Evolutionary conservation across 176 grass and related monocot genomes (phyloP).

Genomic region (Rhynchospora breviuscula): DNA sequence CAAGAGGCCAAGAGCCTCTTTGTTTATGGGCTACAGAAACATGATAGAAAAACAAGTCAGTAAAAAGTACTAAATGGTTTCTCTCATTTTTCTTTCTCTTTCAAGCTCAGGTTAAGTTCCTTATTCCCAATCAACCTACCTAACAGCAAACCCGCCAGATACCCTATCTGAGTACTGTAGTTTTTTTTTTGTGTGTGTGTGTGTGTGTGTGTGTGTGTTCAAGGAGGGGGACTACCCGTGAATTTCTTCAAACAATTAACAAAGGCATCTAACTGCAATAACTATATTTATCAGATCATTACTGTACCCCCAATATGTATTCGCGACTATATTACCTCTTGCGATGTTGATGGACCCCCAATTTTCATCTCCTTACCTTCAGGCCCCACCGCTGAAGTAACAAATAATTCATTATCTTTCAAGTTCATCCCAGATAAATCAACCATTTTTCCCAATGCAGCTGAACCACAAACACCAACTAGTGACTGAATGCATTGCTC

Average conservation of each 20-base stretch:
- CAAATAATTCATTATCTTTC: constrained; percentile 28
- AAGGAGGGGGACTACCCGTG: not conserved
- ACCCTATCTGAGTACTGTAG: not conserved
- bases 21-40: constrained; percentile 51
- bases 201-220: no score
- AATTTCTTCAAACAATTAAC: not conserved
- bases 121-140: not conserved
- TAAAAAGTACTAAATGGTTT: constrained; percentile 1
- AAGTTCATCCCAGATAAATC: constrained; percentile 22
- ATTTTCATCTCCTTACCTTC: not conserved
- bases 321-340: not conserved
- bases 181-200: no score
- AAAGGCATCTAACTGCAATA: not conserved
- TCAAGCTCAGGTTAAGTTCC: constrained; percentile 15
- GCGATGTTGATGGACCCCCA: not conserved
- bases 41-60: constrained; percentile 18
- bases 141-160: constrained; percentile 11
- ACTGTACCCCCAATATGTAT: not conserved
- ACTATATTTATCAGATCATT: not conserved
- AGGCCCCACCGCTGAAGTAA: constrained; percentile 20
- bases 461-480: constrained; percentile 39
- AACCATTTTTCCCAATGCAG: constrained; percentile 40
- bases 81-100: not conserved
- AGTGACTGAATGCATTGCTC: constrained; percentile 58
- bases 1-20: constrained; percentile 79